phyloP scores from a whole-genome alignment of 2,329 filamentous ascomycete genomes.

The Ophiostoma sp. region DNA sequence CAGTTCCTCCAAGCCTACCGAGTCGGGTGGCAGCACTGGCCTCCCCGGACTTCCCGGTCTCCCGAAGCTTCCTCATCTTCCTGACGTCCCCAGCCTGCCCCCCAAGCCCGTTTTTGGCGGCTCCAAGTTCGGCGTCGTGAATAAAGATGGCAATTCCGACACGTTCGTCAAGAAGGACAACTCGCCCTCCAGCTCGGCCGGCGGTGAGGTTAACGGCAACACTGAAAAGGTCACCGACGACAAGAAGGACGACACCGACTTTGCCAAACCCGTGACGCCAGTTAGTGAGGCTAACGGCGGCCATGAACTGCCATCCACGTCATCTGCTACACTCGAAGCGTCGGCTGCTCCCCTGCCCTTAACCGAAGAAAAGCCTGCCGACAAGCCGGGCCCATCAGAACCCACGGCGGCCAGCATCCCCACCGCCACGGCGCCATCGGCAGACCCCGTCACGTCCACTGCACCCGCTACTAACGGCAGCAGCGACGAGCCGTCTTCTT shows the following conservation, averaged over 20 bases:
- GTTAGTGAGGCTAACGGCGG: conserved; percentile 15
- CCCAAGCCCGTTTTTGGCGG: conserved; percentile 1
- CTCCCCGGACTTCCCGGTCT: neutral
- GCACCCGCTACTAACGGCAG: conserved; percentile 1
- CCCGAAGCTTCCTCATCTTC: neutral
- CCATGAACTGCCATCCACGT: neutral
- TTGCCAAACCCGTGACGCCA: conserved; percentile 22
- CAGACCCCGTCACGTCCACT: neutral
- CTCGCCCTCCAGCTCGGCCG: neutral
- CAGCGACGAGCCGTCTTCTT: neutral
- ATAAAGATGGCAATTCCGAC: neutral
- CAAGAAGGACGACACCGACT: neutral
- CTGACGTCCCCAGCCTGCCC: neutral
- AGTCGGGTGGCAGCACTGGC: neutral
- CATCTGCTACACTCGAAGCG: neutral
- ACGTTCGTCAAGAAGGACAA: neutral
- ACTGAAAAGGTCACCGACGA: neutral
- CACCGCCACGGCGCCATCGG: neutral
- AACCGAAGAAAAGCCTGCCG: neutral
- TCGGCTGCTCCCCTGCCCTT: neutral
- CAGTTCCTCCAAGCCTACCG: neutral
- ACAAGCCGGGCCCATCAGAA: conserved; percentile 5
- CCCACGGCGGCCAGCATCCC: neutral
- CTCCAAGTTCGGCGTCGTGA: neutral
- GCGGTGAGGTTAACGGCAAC: neutral